Base-by-base conservation (phyloP, 495 filamentous ascomycete species). In the Penicillium goetzii region DNA sequence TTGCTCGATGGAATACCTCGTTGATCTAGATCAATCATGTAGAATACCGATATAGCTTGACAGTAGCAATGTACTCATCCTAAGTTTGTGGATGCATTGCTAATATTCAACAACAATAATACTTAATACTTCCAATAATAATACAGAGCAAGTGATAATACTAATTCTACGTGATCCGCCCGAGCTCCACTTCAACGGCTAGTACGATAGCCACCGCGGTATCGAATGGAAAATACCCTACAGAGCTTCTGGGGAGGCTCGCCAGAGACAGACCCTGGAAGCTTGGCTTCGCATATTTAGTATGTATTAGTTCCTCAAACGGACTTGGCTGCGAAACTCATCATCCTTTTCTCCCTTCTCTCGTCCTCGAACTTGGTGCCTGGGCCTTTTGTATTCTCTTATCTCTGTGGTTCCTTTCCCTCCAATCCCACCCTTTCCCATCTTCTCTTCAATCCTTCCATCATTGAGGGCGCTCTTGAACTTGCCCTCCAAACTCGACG, bases 201-300 rank as follows among this genome's bases (percentile, higher is more conserved):
- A 61, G 63, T 61, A 45, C 55, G 63, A 64, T 64, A 63, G 65
- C 53, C 45, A 55, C 28, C 40, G 61, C 56, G 40, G 52, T 59
- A 58, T 62, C 47, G 59, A 58, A 53, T 60, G 56, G 26, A 65
- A 63, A 63, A 52, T 63, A 57, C 52, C 51, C 32, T 54, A 34
- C 49, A 32, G 60, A 67, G 60, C 59, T 62, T 67, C 62, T 64
- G 59, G 62, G 58, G 62, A 64, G 62, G 62, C 62, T 68, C 63
- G 67, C 58, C 55, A 49, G 59, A 61, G 14, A 50, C 61, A 66
- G 65, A 73, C 68, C 68, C 68, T 72, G 64, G 70, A 69, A 73
- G 71, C 71, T 73, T 71, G 71, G 71, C 71, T 59, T 68, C 56
- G 56, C 61, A 61, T 72, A 70, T 66, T 66, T 63, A 70, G 58